These are phyloP conservation scores for Trichomonascaceae sp. DNA, from an alignment of 1,139 yeast species.

Conservation along the genomic window DNA sequence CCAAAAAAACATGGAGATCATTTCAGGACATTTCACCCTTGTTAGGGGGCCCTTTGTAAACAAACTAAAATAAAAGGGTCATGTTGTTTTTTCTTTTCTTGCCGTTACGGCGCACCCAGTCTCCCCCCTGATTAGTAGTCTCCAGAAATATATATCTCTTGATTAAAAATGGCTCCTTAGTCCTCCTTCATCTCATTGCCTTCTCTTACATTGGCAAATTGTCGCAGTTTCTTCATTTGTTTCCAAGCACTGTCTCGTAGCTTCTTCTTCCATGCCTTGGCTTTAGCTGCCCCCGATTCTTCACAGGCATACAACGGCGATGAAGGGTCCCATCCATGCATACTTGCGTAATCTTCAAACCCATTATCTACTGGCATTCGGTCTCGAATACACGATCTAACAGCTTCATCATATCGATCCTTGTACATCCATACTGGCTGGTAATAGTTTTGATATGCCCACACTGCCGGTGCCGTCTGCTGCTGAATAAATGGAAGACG, in stretches of 20 bases:
- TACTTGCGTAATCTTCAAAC: neutral
- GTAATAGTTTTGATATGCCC: slow-evolving; percentile 7
- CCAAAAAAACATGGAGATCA: no score
- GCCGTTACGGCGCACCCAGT: no score
- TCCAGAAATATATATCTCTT: no score
- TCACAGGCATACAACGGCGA: neutral
- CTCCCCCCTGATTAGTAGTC: no score
- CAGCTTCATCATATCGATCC: neutral
- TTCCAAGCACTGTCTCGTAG: neutral
- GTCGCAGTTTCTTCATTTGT: neutral
- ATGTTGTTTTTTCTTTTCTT: no score
- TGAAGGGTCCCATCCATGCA: neutral
- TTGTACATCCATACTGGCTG: slow-evolving; percentile 8
- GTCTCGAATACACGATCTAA: slow-evolving; percentile 1
- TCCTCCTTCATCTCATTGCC: neutral
- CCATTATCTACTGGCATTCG: slow-evolving; percentile 4
- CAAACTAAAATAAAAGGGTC: no score
- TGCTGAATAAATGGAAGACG: neutral
- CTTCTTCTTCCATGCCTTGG: neutral
- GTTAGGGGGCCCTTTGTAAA: no score
- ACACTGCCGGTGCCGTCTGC: neutral
- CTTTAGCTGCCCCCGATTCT: neutral
- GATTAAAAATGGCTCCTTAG: neutral
- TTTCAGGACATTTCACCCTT: no score
- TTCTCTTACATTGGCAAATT: neutral